phyloP scores from a whole-genome alignment of 2,329 filamentous ascomycete species.

The Ophiostoma novo-ulmi region DNA sequence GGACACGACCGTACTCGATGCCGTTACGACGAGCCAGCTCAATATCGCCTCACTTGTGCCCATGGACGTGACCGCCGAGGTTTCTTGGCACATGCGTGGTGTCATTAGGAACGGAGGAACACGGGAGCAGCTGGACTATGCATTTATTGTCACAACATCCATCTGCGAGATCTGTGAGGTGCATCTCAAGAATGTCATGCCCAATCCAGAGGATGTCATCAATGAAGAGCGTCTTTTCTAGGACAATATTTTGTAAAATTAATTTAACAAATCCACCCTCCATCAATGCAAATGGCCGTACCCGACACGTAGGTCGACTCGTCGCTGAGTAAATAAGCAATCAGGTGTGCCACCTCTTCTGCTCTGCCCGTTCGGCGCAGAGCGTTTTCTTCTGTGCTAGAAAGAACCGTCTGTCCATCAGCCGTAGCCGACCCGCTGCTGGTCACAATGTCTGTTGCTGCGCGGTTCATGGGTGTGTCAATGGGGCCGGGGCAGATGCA shows the following conservation, averaged over 20 bases:
- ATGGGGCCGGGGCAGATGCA: conserved; percentile 23
- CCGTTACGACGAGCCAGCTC: not conserved
- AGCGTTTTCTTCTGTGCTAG: not conserved
- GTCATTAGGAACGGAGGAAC: not conserved
- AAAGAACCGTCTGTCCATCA: not conserved
- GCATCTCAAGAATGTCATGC: not conserved
- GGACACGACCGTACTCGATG: not conserved
- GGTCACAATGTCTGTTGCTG: conserved; percentile 22
- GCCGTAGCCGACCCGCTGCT: not conserved
- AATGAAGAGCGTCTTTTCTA: not conserved
- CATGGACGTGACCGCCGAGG: not conserved
- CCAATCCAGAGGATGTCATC: not conserved
- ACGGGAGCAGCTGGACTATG: not conserved
- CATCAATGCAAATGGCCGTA: not conserved
- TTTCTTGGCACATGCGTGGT: not conserved
- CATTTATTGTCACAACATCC: not conserved
- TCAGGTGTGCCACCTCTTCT: not conserved
- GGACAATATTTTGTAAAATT: not conserved
- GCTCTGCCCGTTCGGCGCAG: not conserved
- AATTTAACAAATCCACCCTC: not conserved
- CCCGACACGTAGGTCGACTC: not conserved
- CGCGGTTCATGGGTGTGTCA: conserved; percentile 21
- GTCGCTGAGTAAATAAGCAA: not conserved
- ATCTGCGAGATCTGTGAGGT: conserved; percentile 2
- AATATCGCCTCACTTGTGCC: not conserved